Conservation (phyloP, 2,329 filamentous ascomycete genomes). For the Tolypocladium album region DNA sequence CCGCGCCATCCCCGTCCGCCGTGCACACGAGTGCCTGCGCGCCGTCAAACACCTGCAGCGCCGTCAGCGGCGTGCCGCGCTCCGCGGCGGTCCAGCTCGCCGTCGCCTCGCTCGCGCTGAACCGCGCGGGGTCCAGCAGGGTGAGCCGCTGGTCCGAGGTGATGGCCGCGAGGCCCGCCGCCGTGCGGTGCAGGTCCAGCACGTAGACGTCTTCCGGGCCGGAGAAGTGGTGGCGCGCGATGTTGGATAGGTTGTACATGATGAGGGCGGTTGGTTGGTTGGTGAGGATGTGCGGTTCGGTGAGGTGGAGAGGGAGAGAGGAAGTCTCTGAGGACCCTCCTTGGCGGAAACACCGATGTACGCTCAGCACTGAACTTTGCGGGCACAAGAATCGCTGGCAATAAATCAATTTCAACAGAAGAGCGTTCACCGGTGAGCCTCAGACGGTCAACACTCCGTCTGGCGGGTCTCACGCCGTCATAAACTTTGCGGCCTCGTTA, state of each 20-base stretch:
- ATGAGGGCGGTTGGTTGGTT: background rate
- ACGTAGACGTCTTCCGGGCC: constrained; percentile 38
- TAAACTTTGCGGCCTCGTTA: background rate
- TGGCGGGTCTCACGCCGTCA: background rate
- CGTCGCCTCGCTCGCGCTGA: constrained; percentile 40
- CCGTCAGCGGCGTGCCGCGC: constrained; percentile 50
- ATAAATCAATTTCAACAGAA: background rate
- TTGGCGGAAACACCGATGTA: background rate
- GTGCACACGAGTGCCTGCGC: constrained; percentile 49
- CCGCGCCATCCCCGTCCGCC: constrained; percentile 59
- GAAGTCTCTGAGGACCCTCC: background rate
- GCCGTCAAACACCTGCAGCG: constrained; percentile 44
- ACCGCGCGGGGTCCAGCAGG: constrained; percentile 48
- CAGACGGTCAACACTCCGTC: background rate
- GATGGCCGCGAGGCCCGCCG: constrained; percentile 46
- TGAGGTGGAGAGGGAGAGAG: background rate
- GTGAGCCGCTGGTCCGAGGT: constrained; percentile 62
- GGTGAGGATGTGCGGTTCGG: background rate
- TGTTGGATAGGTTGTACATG: constrained; percentile 23
- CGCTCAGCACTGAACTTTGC: background rate
- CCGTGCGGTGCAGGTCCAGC: constrained; percentile 43
- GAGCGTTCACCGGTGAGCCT: background rate
- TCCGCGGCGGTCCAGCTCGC: constrained; percentile 33
- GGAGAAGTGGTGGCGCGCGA: constrained; percentile 18
- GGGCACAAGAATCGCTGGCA: background rate